phyloP scores from a whole-genome alignment of 257 asterid genomes.

The Gentiana straminea region DNA sequence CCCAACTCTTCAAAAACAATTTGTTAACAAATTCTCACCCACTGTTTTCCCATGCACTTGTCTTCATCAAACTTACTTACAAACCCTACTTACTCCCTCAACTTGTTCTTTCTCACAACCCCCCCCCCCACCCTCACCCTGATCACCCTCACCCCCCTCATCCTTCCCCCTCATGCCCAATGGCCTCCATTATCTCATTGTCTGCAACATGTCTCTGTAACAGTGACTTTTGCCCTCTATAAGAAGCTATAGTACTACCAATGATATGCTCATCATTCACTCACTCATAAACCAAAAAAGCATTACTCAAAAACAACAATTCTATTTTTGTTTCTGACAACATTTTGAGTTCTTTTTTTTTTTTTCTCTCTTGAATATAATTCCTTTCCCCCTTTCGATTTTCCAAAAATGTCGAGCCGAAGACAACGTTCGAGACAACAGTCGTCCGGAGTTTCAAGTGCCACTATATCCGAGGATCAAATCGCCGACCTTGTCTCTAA shows the following conservation, averaged over 20 bases:
- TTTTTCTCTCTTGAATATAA: too few relatives aligned
- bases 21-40: conserved; percentile 38
- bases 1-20: conserved; percentile 7
- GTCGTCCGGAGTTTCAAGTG: conserved; percentile 42
- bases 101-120: neutral
- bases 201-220: conserved; percentile 27
- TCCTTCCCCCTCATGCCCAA: conserved; percentile 11
- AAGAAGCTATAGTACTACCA: too few relatives aligned
- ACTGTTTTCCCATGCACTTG: conserved; percentile 73
- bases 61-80: conserved; percentile 46
- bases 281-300: too few relatives aligned
- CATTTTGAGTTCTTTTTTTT: too few relatives aligned
- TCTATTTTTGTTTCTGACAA: too few relatives aligned
- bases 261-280: too few relatives aligned
- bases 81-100: conserved; percentile 18
- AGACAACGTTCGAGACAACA: conserved; percentile 66
- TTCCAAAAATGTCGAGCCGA: conserved; percentile 73
- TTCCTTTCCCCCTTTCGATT: too few relatives aligned
- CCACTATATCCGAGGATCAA: conserved; percentile 58
- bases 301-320: too few relatives aligned
- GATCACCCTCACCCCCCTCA: conserved; percentile 1
- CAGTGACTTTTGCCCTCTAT: neutral
- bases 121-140: conserved; percentile 9
- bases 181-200: conserved; percentile 25
- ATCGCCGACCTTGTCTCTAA: conserved; percentile 76